Evolutionary conservation across 768 basidiomycete genomes (phyloP).

Genomic region (Crassisporium funariophilum): DNA sequence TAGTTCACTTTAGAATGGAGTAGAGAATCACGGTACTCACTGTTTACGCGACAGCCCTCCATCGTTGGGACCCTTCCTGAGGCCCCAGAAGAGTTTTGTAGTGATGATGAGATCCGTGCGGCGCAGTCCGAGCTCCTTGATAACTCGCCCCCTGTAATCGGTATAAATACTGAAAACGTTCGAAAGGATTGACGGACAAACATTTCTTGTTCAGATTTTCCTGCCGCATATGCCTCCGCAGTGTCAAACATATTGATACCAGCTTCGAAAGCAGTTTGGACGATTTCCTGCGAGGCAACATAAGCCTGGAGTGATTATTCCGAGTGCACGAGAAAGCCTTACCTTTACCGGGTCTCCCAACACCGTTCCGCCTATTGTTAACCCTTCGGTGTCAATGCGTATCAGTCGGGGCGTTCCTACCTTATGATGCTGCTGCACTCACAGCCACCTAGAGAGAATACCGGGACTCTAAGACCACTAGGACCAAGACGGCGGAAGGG

Average conservation of each 20-base stretch:
- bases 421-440: constrained; percentile 9
- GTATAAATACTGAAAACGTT: not conserved
- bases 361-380: constrained; percentile 63
- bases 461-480: constrained; percentile 63
- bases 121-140: constrained; percentile 69
- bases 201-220: constrained; percentile 75
- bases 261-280: constrained; percentile 70
- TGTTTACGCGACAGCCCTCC: constrained; percentile 57
- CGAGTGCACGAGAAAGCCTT: constrained; percentile 3
- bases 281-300: constrained; percentile 56
- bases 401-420: no score
- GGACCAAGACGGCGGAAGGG: constrained; percentile 60
- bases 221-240: constrained; percentile 61
- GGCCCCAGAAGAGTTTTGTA: constrained; percentile 78
- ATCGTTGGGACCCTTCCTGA: constrained; percentile 56
- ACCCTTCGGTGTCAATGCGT: constrained; percentile 29
- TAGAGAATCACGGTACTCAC: constrained; percentile 30
- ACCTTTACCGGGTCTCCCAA: constrained; percentile 71
- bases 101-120: constrained; percentile 68
- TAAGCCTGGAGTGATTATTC: not conserved
- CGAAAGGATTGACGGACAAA: constrained; percentile 24
- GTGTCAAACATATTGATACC: constrained; percentile 76
- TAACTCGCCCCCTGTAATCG: constrained; percentile 55
- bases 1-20: not conserved
- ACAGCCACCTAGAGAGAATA: constrained; percentile 75